phyloP scores from a whole-genome alignment of 495 filamentous ascomycete species.

The Penicillium pancosmium region DNA sequence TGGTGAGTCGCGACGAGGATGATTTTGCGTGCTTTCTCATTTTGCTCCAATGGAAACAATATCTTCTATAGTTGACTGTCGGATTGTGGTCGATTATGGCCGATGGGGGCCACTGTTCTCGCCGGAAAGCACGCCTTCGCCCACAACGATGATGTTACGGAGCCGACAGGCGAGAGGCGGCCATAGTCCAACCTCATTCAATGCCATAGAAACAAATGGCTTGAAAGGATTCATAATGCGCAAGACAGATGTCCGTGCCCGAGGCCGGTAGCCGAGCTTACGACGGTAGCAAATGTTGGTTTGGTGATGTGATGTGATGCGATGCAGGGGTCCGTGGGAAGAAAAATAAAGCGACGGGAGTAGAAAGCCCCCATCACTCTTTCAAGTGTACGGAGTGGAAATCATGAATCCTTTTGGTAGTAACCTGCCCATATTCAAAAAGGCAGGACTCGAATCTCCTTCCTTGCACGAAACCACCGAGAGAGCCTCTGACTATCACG shows the following conservation, averaged over 20 bases:
- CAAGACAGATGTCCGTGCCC: background rate
- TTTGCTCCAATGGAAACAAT: background rate
- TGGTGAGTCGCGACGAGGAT: slow-evolving; percentile 17
- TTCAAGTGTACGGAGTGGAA: background rate
- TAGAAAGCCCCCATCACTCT: background rate
- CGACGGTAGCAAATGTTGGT: background rate
- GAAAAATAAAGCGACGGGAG: no score
- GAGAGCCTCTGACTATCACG: no score
- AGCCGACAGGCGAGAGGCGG: slow-evolving; percentile 18
- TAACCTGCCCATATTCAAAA: no score
- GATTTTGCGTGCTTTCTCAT: slow-evolving; percentile 23
- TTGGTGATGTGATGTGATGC: slow-evolving; percentile 1
- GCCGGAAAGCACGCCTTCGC: slow-evolving; percentile 19
- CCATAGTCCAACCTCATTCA: background rate
- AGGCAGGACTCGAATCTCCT: no score
- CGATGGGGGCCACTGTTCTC: slow-evolving; percentile 10
- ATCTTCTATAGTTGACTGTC: background rate
- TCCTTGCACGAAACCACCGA: no score
- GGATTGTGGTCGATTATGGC: slow-evolving; percentile 3
- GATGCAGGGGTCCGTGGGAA: background rate
- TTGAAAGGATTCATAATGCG: background rate
- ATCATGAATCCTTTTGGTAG: background rate
- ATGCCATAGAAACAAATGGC: background rate
- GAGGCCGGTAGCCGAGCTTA: slow-evolving; percentile 5
- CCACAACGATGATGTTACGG: slow-evolving; percentile 17